phyloP scores from a whole-genome alignment of 805 yeast species.

The Schwanniomyces polymorphus region DNA sequence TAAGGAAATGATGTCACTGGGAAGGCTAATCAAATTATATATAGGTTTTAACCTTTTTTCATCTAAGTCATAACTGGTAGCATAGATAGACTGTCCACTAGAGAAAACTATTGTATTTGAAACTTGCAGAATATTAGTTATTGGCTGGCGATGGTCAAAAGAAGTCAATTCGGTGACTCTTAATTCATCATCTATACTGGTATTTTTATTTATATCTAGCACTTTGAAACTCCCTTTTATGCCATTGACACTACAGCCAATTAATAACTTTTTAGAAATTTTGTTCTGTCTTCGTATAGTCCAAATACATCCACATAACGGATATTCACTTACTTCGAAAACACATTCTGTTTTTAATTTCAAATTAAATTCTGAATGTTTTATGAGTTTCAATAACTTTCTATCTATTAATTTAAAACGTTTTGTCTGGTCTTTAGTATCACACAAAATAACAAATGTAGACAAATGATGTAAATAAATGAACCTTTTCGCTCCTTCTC shows the following conservation, averaged over 20 bases:
- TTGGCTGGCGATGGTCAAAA: constrained; percentile 30
- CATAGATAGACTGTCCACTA: constrained; percentile 26
- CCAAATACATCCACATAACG: constrained; percentile 35
- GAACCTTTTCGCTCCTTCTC: constrained; percentile 34
- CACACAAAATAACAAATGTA: constrained; percentile 30
- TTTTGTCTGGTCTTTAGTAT: constrained; percentile 21
- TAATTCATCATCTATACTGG: constrained; percentile 9
- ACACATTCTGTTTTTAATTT: constrained; percentile 12
- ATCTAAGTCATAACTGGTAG: constrained; percentile 32
- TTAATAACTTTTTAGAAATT: constrained; percentile 35
- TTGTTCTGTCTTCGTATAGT: constrained; percentile 27
- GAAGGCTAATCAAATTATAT: constrained; percentile 18
- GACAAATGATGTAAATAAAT: constrained; percentile 26
- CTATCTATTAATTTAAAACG: constrained; percentile 36
- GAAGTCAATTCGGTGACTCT: constrained; percentile 30
- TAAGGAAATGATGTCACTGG: constrained; percentile 31
- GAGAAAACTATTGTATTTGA: constrained; percentile 33
- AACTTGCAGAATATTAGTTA: constrained; percentile 33
- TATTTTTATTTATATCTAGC: constrained; percentile 26
- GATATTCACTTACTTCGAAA: constrained; percentile 28
- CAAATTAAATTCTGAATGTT: constrained; percentile 20
- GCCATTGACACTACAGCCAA: constrained; percentile 22
- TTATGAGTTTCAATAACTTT: constrained; percentile 21
- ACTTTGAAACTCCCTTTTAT: constrained; percentile 33
- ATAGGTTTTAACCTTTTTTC: constrained; percentile 33